Percentiles rank a stretch among this genome's conserved stretches.
Evolutionary conservation across 169 alveolate species (phyloP).

Genomic region (Plasmodium chabaudi): DNA sequence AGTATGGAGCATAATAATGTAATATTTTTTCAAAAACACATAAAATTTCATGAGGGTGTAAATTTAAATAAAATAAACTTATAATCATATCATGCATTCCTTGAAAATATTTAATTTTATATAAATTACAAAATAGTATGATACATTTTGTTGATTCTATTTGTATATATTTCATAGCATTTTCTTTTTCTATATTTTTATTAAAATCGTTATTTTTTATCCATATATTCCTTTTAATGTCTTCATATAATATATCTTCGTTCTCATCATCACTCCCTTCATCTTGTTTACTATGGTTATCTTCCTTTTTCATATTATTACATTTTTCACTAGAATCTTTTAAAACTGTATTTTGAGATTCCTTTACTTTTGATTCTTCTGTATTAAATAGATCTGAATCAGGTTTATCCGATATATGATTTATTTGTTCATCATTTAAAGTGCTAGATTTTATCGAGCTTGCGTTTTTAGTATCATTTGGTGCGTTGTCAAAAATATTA

Average conservation of each 20-base stretch:
- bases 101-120: slow-evolving; percentile 61
- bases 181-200: slow-evolving; percentile 11
- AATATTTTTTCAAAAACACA: slow-evolving; percentile 71
- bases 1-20: slow-evolving; percentile 72
- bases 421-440: not conserved
- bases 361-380: not conserved
- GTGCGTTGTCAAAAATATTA: not conserved
- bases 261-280: not conserved
- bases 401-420: not conserved
- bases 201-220: slow-evolving; percentile 29
- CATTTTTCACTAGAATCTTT: not conserved
- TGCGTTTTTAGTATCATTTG: not conserved
- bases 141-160: slow-evolving; percentile 57
- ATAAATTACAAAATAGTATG: slow-evolving; percentile 39
- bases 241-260: slow-evolving; percentile 51
- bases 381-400: not conserved
- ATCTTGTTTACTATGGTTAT: not conserved
- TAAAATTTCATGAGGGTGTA: slow-evolving; percentile 53
- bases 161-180: slow-evolving; percentile 28
- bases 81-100: slow-evolving; percentile 75
- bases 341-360: not conserved
- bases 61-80: slow-evolving; percentile 67
- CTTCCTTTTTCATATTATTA: not conserved
- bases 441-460: not conserved
- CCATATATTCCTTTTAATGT: slow-evolving; percentile 69